Evolutionary conservation across 768 basidiomycete species (phyloP), one percentile per base, ranked within the genome.

Genomic region (Trametes cingulata): DNA sequence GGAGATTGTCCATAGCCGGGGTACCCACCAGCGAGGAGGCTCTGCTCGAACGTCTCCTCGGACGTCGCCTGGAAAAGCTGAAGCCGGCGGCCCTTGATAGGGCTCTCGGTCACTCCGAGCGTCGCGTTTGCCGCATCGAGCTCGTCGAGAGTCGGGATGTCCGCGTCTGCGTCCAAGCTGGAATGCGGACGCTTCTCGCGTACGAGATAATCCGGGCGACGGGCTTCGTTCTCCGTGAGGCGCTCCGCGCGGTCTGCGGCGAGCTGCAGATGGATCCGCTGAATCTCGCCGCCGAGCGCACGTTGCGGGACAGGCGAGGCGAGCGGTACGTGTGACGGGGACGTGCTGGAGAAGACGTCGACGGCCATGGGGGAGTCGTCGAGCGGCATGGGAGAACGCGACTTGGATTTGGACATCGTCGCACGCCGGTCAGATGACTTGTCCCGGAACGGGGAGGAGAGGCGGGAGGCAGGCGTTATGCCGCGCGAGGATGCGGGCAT

Each of bases 31-130:
- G 88, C 89, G 83, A 91, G 89, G 41, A 91, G 71, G 65, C 88
- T 88, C 73, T 92, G 90, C 67, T 92, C 90, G 65, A 92, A 91
- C 67, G 89, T 91, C 72, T 90, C 88, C 46, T 90, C 88, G 4
- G 87, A 88, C 0, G 89, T 91, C 73, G 90, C 88, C 70, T 90
- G 89, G 71, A 91, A 92, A 40, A 93, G 72, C 64, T 84, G 86
- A 36, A 91, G 75, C 51, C 89, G 78, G 57, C 90, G 78, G 1
- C 91, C 91, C 73, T 87, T 91, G 55, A 78, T 71, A 0, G 90
- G 89, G 65, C 84, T 90, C 63, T 87, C 85, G 64, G 80, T 81
- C 25, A 91, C 84, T 15, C 88, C 88, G 29, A 90, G 74, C 49
- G 52, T 56, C 68, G 68, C 65, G n/a, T 69, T 64, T 37, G 63